Percentiles rank a stretch among this genome's conserved stretches.
phyloP scores from a whole-genome alignment of 1,284 basidiomycete species.

The Pseudozyma tsukubaensis region DNA sequence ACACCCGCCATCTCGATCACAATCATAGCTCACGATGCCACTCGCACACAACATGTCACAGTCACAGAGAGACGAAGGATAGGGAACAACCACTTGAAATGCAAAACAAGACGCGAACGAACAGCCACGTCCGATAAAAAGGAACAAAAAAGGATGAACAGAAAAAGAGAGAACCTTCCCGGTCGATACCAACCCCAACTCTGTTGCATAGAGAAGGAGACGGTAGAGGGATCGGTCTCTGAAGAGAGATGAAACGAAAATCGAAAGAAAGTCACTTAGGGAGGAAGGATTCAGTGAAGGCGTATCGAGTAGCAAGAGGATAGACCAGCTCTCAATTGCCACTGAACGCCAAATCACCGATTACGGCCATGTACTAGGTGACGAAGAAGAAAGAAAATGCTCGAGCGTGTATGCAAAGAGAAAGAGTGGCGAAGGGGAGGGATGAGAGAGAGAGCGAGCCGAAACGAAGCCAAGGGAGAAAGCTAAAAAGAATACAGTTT shows the following conservation, averaged over 20 bases:
- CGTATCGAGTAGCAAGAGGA: neutral
- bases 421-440: neutral
- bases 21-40: too few relatives aligned
- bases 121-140: neutral
- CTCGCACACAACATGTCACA: too few relatives aligned
- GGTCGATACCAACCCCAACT: slow-evolving; percentile 3
- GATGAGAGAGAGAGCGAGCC: too few relatives aligned
- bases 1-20: too few relatives aligned
- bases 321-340: slow-evolving; percentile 10
- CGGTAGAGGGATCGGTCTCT: slow-evolving; percentile 11
- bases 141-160: neutral
- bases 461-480: neutral
- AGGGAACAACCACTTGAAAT: slow-evolving; percentile 1
- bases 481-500: slow-evolving; percentile 32
- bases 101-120: neutral
- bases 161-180: slow-evolving; percentile 5
- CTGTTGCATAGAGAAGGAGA: too few relatives aligned
- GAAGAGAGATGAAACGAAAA: neutral
- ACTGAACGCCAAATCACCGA: neutral
- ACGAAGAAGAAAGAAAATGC: slow-evolving; percentile 8
- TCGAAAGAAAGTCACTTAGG: neutral
- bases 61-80: neutral
- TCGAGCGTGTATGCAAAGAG: slow-evolving; percentile 24
- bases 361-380: neutral
- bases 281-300: neutral